Base-by-base conservation (phyloP, 1,284 basidiomycete species). In the Pterula multifida region DNA sequence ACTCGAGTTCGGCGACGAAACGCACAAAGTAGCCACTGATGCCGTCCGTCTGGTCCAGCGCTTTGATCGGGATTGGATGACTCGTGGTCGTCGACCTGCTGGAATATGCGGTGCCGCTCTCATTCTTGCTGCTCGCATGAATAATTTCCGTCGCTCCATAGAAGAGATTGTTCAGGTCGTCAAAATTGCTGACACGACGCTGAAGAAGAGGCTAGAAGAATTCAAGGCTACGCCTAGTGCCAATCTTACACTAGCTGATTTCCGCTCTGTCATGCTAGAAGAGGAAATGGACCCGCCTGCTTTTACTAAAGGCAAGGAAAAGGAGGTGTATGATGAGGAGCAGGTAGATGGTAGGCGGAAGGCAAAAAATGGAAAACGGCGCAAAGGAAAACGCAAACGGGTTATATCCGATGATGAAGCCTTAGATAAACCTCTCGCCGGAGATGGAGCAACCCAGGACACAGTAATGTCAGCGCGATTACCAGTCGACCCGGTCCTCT, bases 101-200 rank as follows among this genome's bases (percentile, higher is more conserved):
- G 96, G 96, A 15, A 94, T 99, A 52, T 98, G 95, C 63, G 96
- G 96, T 25, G 96, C 96, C 0, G 92, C 90, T 28, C 76, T 98
- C 13, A 76, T 98, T 35, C 79, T 99, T 17, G 96, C 96, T 0
- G 95, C 93, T 26, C 82, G 96, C 19, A 98, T 99, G 96, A 97
- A 96, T 68, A 93, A 97, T 63, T 98, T 96, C 62, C 73, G 94
- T 35, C 75, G 96, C 44, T 90, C 85, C 21, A 76, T 98, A 1
- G 88, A 94, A 60, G 96, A 99, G 66, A 86, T 99, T 49, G 93
- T 98, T 11, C 92, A 96, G 63, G 93, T 98, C 4, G 96, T 98
- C 58, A 98, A 98, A 69, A 97, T 98, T 56, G 92, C 94, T 23
- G 93, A 98, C 57, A 84, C 84, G 3, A 98, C 96, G 2, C 70